Evolutionary conservation across 176 grass and related monocot genomes (phyloP).

Genomic region (Luzula sylvatica): DNA sequence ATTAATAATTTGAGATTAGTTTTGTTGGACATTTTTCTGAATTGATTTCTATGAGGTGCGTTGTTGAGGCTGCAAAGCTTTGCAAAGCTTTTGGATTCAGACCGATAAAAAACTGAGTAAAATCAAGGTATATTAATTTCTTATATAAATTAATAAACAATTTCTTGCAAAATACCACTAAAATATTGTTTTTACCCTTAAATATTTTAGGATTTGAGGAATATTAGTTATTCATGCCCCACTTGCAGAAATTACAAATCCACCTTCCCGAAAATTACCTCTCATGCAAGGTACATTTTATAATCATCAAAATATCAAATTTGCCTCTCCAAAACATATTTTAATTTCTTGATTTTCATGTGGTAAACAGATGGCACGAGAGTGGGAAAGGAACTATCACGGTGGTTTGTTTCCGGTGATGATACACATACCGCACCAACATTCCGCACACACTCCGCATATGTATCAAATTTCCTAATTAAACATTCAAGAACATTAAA

Average conservation of each 20-base stretch:
- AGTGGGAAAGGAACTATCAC: conserved; percentile 41
- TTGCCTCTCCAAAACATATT: background rate
- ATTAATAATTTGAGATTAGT: background rate
- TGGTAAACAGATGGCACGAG: conserved; percentile 16
- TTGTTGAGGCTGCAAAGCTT: conserved; percentile 66
- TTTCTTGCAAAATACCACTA: conserved; percentile 15
- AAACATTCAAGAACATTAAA: conserved; percentile 24
- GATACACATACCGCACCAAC: conserved; percentile 62
- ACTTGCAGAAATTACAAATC: conserved; percentile 41
- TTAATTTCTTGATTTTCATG: conserved; percentile 1
- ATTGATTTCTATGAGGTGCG: conserved; percentile 42
- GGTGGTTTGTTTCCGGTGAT: conserved; percentile 75
- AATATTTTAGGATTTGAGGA: conserved; percentile 43
- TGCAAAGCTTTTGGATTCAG: no score
- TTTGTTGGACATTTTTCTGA: conserved; percentile 20
- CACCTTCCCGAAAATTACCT: conserved; percentile 27
- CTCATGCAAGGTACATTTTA: conserved; percentile 46
- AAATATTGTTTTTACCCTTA: conserved; percentile 25
- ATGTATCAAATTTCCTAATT: background rate
- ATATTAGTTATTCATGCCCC: no score
- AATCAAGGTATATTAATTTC: conserved; percentile 28
- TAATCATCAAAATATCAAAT: background rate
- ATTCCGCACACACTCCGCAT: conserved; percentile 47
- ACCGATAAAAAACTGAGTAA: conserved; percentile 57
- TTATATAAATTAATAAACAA: background rate